phyloP scores from a whole-genome alignment of 257 asterid species.

The Petunia axillaris region DNA sequence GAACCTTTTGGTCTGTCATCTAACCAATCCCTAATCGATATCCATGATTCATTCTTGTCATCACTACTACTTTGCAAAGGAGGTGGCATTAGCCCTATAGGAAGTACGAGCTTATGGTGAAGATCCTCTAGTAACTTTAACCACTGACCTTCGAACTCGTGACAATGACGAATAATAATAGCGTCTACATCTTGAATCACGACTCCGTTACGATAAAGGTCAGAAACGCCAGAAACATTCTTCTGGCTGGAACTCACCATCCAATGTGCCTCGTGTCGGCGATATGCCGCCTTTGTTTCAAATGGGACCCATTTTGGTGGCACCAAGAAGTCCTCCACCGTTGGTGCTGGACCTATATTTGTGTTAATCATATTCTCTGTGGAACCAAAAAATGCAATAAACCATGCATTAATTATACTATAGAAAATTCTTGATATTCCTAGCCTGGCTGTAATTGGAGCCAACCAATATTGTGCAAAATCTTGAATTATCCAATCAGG shows the following conservation, averaged over 20 bases:
- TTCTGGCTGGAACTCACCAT: conserved; percentile 35
- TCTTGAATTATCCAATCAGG: conserved; percentile 47
- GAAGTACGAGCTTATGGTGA: neutral
- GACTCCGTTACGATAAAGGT: conserved; percentile 24
- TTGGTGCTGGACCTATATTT: conserved; percentile 14
- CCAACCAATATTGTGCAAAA: conserved; percentile 41
- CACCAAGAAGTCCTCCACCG: conserved; percentile 34
- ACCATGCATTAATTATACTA: conserved; percentile 21
- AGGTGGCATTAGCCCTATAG: conserved; percentile 43
- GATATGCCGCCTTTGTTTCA: conserved; percentile 34
- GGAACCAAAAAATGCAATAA: conserved; percentile 24
- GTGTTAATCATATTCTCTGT: conserved; percentile 20
- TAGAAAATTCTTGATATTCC: conserved; percentile 23
- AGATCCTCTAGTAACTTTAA: conserved; percentile 1
- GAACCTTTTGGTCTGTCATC: conserved; percentile 23
- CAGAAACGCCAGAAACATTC: conserved; percentile 24
- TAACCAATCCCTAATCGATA: conserved; percentile 40
- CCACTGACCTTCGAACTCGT: conserved; percentile 18
- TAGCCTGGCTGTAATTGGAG: conserved; percentile 27
- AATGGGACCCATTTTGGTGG: conserved; percentile 39
- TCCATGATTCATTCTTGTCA: conserved; percentile 34
- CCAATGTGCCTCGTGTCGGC: conserved; percentile 16
- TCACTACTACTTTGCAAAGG: neutral
- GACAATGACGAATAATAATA: conserved; percentile 24
- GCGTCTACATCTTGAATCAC: neutral